phyloP scores from a whole-genome alignment of 352 stramenopile genomes.

The Phytopythium aichiense region DNA sequence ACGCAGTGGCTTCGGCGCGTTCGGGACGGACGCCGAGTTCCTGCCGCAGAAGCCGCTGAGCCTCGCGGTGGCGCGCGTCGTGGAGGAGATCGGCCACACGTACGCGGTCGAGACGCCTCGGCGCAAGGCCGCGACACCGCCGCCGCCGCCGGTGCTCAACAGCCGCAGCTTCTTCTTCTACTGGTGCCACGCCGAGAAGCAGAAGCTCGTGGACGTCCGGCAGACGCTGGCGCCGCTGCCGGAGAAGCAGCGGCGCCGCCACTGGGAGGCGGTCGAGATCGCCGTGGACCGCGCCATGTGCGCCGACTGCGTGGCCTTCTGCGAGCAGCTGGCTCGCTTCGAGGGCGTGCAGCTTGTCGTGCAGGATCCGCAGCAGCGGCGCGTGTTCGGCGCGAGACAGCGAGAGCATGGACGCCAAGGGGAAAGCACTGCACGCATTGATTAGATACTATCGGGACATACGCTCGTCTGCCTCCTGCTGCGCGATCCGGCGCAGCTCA shows the following conservation, averaged over 20 bases:
- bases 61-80: constrained; percentile 43
- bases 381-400: constrained; percentile 26
- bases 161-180: constrained; percentile 85
- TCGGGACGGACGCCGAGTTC: constrained; percentile 53
- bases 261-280: constrained; percentile 53
- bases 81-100: constrained; percentile 57
- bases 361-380: constrained; percentile 37
- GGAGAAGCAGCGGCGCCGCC: constrained; percentile 5
- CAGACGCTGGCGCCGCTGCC: constrained; percentile 35
- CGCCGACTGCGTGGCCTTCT: constrained; percentile 68
- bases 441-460: background rate
- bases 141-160: constrained; percentile 47
- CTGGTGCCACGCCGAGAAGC: constrained; percentile 85
- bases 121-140: constrained; percentile 23
- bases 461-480: constrained; percentile 16
- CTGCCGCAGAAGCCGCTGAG: constrained; percentile 64
- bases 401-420: too few relatives aligned
- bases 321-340: constrained; percentile 28
- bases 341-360: constrained; percentile 42
- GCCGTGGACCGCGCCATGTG: constrained; percentile 77
- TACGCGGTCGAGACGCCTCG: constrained; percentile 50
- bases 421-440: background rate
- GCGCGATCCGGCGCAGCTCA: constrained; percentile 23
- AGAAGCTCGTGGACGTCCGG: constrained; percentile 77
- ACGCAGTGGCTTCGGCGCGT: constrained; percentile 71